A percentile compares a stretch with the other conserved stretches of the same genome.
These are phyloP conservation scores for Solanum habrochaites DNA, from an alignment of 257 asterid species.

Conservation along the genomic window DNA sequence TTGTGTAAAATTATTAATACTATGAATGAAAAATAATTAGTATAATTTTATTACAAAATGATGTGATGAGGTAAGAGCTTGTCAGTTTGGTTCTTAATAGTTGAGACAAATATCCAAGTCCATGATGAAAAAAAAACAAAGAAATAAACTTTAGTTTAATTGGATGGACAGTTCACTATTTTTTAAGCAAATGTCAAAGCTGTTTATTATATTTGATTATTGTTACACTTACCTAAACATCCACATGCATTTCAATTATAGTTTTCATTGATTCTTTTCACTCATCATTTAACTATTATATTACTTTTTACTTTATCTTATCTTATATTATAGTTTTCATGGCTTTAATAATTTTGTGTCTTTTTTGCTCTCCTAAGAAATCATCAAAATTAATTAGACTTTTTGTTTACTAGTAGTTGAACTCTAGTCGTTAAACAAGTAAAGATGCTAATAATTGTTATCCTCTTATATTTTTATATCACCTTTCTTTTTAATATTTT, in stretches of 20 bases:
- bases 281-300: neutral
- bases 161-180: constrained; percentile 10
- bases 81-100: neutral
- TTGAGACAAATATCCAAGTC: constrained; percentile 24
- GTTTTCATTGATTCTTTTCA: neutral
- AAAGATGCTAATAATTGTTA: neutral
- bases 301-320: neutral
- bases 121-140: neutral
- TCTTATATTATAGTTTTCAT: neutral
- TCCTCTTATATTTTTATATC: neutral
- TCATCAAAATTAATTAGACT: neutral
- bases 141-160: constrained; percentile 7
- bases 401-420: neutral
- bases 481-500: neutral
- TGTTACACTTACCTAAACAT: constrained; percentile 10
- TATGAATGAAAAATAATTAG: neutral
- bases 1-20: neutral
- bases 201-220: constrained; percentile 1
- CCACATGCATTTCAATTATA: constrained; percentile 29
- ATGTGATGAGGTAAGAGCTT: neutral
- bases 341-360: neutral
- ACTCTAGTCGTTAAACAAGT: neutral
- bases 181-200: constrained; percentile 2
- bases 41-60: neutral
- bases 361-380: neutral